A percentile compares a stretch with the other conserved stretches of the same genome.
phyloP scores from a whole-genome alignment of 202 grass and related monocot genomes.

The Dendrocalamus latiflorus region DNA sequence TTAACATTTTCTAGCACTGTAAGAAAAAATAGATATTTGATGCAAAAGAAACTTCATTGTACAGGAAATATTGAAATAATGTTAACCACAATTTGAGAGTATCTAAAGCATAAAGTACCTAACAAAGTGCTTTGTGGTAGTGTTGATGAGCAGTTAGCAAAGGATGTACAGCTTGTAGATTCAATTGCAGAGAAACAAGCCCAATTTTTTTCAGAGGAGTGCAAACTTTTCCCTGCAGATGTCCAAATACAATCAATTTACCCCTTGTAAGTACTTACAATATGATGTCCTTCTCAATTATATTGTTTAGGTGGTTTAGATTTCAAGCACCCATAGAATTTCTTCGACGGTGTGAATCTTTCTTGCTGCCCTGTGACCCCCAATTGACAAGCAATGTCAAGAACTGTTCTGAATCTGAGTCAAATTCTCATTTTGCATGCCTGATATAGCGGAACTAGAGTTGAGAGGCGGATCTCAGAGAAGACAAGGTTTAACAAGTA shows the following conservation, averaged over 20 bases:
- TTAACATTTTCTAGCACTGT: neutral
- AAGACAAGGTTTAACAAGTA: no score
- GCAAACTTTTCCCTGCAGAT: constrained; percentile 97
- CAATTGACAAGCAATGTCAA: neutral
- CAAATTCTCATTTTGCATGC: constrained; percentile 40
- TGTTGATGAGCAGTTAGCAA: constrained; percentile 91
- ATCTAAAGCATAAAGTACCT: neutral
- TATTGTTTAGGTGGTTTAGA: neutral
- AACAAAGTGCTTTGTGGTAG: constrained; percentile 35
- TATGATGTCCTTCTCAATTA: neutral
- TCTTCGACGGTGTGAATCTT: neutral
- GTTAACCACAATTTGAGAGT: neutral
- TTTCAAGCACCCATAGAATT: neutral
- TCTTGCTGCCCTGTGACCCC: neutral
- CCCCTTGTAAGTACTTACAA: constrained; percentile 60
- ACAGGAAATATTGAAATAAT: neutral
- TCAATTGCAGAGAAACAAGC: constrained; percentile 94
- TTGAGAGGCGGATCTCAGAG: neutral
- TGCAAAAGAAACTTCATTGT: constrained; percentile 2
- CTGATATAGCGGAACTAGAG: constrained; percentile 85
- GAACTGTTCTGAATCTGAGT: neutral
- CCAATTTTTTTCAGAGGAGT: constrained; percentile 91
- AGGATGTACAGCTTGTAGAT: constrained; percentile 93
- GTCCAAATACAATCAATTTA: constrained; percentile 99
- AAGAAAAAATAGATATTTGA: neutral